Evolutionary conservation across 2,329 filamentous ascomycete genomes (phyloP), one percentile per base, ranked within the genome.

Genomic region (Colletotrichum brevisporum): DNA sequence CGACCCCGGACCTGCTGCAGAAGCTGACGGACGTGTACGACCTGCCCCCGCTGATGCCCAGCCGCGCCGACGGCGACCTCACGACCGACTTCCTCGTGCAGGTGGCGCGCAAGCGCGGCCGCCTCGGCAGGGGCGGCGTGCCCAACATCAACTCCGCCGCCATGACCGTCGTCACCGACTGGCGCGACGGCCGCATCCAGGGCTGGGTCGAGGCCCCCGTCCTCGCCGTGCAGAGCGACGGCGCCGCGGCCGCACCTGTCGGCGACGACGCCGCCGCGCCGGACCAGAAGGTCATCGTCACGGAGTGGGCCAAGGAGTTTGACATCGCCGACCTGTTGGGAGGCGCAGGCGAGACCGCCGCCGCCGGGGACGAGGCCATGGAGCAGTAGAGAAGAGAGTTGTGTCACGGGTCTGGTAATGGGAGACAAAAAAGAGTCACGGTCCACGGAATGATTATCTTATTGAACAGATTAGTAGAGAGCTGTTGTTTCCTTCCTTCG

Each of bases 131-230:
- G 74, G 95, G 95, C 21, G 96, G 96, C 71, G 88, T 98, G 16
- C 96, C 96, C 51, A 99, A 98, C 80, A 81, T 98, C 68, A 86
- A 90, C 73, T 91, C 92, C 62, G 95, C 96, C 8, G 96, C 95
- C 71, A 95, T 96, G 88, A 92, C 94, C 0, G 95, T 99, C 64
- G 90, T 99, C 67, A 96, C 91, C n/a, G 96, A 99, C 83, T 97
- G 96, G 94, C 89, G 96, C 74, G 95, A 98, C 78, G 95, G 95
- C 27, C 90, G 96, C 60, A 97, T 99, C 75, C 94, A 97, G 81
- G 95, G 95, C 66, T 97, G 95, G 95, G 89, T 91, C 55, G 92
- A 94, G 74, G 88, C 94, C 3, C 94, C 95, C 8, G 86, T 87
- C 43, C 81, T 94, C 69, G 83, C 88, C 18, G 86, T 92, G 9